A percentile compares a stretch with the other conserved stretches of the same genome.
phyloP scores from a whole-genome alignment of 441 rosid species.

The Populus trichocarpa region DNA sequence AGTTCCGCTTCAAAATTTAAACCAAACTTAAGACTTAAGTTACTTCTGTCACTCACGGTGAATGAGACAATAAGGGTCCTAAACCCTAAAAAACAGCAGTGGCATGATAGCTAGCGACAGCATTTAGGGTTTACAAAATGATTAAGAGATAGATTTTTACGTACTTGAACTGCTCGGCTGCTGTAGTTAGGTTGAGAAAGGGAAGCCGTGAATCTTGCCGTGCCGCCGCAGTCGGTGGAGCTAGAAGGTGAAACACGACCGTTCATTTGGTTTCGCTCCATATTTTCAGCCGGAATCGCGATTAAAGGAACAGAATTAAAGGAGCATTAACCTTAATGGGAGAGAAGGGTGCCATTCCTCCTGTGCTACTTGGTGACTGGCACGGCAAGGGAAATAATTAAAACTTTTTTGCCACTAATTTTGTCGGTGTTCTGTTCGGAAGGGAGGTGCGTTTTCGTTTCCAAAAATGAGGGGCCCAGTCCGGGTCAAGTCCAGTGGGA shows the following conservation, averaged over 20 bases:
- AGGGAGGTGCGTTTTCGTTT: not conserved
- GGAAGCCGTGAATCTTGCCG: constrained; percentile 21
- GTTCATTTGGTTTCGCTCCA: constrained; percentile 37
- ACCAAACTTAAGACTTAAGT: not conserved
- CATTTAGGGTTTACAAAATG: not conserved
- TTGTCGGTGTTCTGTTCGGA: not conserved
- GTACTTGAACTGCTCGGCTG: constrained; percentile 54
- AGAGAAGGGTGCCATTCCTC: not conserved
- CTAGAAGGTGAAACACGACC: constrained; percentile 23
- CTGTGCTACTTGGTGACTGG: not conserved
- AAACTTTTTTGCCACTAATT: not conserved
- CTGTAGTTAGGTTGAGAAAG: constrained; percentile 38
- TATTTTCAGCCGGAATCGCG: not conserved
- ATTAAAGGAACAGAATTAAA: not conserved
- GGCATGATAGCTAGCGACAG: not conserved
- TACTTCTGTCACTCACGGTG: not conserved
- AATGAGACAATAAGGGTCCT: not conserved
- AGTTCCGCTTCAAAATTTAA: too few species aligned
- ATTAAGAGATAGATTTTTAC: not conserved
- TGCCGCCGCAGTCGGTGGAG: constrained; percentile 9
- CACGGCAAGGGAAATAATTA: not conserved
- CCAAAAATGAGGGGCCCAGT: not conserved
- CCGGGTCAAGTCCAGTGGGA: not conserved
- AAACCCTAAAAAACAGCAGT: not conserved
- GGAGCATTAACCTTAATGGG: not conserved